phyloP scores from a whole-genome alignment of 495 filamentous ascomycete species.

The Niebla homalea region DNA sequence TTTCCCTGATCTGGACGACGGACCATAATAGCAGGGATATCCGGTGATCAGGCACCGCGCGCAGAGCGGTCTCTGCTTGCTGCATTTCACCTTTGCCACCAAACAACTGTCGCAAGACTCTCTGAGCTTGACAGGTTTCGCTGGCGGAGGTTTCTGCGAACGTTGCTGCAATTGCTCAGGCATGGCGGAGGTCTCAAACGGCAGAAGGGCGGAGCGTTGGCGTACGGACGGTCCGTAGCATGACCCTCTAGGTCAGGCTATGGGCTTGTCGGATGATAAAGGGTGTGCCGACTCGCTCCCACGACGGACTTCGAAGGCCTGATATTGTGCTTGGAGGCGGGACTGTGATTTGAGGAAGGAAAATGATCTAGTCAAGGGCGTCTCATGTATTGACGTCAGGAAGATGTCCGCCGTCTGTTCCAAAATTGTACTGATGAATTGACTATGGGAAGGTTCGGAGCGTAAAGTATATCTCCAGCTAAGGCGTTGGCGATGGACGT shows the following conservation, averaged over 20 bases:
- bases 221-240: not conserved
- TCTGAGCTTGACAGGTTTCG: constrained; percentile 30
- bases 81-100: constrained; percentile 42
- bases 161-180: constrained; percentile 7
- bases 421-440: too few species aligned
- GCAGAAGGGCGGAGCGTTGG: not conserved
- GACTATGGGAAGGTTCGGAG: too few species aligned
- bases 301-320: not conserved
- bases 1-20: constrained; percentile 31
- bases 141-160: constrained; percentile 1
- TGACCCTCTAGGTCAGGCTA: not conserved
- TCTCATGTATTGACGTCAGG: too few species aligned
- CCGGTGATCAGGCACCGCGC: constrained; percentile 34
- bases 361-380: not conserved
- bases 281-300: not conserved
- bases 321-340: not conserved
- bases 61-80: constrained; percentile 36
- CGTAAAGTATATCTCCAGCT: too few species aligned
- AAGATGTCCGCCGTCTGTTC: too few species aligned
- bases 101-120: constrained; percentile 44
- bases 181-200: not conserved
- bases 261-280: not conserved
- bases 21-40: constrained; percentile 35
- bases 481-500: too few species aligned
- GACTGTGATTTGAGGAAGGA: not conserved